phyloP scores from a whole-genome alignment of 306 rosid genomes.

The Biancaea sappan region DNA sequence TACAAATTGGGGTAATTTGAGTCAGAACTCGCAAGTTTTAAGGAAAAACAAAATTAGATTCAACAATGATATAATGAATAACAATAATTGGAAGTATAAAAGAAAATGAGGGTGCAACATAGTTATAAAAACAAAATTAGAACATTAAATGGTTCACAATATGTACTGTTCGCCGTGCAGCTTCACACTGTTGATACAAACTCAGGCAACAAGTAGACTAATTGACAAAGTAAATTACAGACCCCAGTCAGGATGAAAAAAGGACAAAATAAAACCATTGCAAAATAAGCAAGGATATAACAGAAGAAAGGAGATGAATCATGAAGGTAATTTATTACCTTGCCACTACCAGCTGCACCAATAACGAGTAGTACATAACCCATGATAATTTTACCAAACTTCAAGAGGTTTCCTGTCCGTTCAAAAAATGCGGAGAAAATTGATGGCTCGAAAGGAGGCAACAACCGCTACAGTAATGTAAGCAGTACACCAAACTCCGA shows the following conservation, averaged over 20 bases:
- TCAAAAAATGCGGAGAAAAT: conserved; percentile 45
- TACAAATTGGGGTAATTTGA: too few species aligned
- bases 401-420: neutral
- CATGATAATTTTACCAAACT: conserved; percentile 41
- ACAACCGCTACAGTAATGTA: conserved; percentile 65
- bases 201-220: conserved; percentile 85
- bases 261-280: neutral
- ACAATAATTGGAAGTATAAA: neutral
- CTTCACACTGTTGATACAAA: conserved; percentile 64
- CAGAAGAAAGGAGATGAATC: neutral
- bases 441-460: conserved; percentile 54
- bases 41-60: conserved; percentile 13
- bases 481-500: conserved; percentile 66
- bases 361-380: conserved; percentile 68
- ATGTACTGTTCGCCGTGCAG: conserved; percentile 53
- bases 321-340: conserved; percentile 47
- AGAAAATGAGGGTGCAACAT: neutral
- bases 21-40: conserved; percentile 52
- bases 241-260: neutral
- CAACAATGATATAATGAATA: conserved; percentile 4
- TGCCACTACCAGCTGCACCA: conserved; percentile 80
- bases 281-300: neutral
- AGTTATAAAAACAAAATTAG: conserved; percentile 10
- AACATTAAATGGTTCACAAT: conserved; percentile 51
- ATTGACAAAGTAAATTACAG: conserved; percentile 12